Conservation (phyloP, 2,329 filamentous ascomycete species). For the Colletotrichum sp. region DNA sequence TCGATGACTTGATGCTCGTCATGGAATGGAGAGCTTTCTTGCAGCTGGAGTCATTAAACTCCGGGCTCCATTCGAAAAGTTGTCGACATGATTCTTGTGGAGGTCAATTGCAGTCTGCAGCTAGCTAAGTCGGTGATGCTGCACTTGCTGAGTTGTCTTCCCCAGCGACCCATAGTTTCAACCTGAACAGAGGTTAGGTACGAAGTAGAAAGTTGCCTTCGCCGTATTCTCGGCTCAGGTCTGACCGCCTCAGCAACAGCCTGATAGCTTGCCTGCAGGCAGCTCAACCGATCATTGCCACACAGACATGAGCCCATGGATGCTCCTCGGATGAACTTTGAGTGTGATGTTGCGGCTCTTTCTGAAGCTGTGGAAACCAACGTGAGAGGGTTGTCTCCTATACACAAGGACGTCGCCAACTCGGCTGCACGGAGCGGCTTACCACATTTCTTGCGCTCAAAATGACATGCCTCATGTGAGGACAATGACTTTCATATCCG, state of each 20-base stretch:
- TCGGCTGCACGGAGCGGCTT: too few relatives aligned
- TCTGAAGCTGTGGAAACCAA: background rate
- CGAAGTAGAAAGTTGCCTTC: background rate
- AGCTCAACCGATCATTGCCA: background rate
- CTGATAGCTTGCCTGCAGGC: background rate
- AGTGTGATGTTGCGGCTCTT: background rate
- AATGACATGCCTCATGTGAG: background rate
- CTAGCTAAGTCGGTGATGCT: background rate
- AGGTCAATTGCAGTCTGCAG: background rate
- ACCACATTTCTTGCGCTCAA: background rate
- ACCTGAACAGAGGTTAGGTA: constrained; percentile 1
- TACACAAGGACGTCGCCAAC: too few relatives aligned
- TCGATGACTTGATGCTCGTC: constrained; percentile 4
- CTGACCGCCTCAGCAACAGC: constrained; percentile 9
- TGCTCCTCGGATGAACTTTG: background rate
- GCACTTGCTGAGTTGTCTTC: constrained; percentile 7
- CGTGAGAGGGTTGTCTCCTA: background rate
- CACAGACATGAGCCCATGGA: background rate
- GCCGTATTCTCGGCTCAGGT: background rate
- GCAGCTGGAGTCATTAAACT: background rate
- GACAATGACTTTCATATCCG: background rate
- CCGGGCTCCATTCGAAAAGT: background rate
- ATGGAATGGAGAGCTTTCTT: background rate
- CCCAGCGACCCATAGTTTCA: constrained; percentile 15
- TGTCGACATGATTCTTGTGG: background rate